phyloP scores from a whole-genome alignment of 176 grass and related monocot species.

The Thinopyrum elongatum region DNA sequence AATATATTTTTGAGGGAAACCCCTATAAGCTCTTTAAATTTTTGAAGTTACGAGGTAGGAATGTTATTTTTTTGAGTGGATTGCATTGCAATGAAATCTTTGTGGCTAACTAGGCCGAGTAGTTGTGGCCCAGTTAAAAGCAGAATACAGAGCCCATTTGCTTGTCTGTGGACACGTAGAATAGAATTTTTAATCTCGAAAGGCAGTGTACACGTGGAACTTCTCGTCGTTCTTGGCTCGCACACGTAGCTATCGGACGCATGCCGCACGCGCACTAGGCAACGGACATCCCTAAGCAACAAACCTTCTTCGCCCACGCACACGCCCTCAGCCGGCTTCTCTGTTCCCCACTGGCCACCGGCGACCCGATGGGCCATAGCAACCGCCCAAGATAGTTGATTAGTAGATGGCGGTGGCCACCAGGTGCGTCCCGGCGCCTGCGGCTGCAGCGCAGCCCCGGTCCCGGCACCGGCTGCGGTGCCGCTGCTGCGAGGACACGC shows the following conservation, averaged over 20 bases:
- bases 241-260: not conserved
- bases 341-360: not conserved
- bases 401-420: not conserved
- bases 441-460: not conserved
- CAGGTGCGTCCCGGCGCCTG: not conserved
- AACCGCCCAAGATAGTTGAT: not conserved
- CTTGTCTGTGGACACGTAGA: too few relatives aligned
- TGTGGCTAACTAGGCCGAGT: too few relatives aligned
- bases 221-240: not conserved
- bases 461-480: not conserved
- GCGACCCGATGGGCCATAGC: not conserved
- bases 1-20: too few relatives aligned
- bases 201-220: not conserved
- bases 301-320: not conserved
- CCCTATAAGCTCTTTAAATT: too few relatives aligned
- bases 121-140: too few relatives aligned
- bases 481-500: constrained; percentile 69
- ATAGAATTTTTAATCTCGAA: too few relatives aligned
- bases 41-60: too few relatives aligned
- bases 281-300: too few relatives aligned
- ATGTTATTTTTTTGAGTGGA: too few relatives aligned
- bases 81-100: too few relatives aligned
- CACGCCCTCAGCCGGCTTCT: not conserved
- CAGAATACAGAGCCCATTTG: too few relatives aligned
- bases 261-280: not conserved